Evolutionary conservation across 1,284 basidiomycete species (phyloP).

Genomic region (Cryptococcus sp.): DNA sequence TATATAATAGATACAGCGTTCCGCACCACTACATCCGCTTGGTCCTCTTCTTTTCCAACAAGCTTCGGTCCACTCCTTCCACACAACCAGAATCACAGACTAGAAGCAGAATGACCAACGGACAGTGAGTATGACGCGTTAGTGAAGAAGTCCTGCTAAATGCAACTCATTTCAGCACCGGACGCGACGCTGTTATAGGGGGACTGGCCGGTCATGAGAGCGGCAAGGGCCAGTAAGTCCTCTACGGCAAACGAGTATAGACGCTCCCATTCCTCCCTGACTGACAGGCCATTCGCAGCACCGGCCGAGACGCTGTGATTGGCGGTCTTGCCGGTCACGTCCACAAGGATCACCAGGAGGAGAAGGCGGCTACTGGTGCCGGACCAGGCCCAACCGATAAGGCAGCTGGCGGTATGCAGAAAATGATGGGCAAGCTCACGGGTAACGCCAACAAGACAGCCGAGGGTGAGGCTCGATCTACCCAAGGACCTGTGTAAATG

Average conservation of each 20-base stretch:
- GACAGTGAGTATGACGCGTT: background rate
- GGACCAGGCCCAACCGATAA: background rate
- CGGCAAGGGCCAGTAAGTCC: constrained; percentile 1
- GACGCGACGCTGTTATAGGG: background rate
- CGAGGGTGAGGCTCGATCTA: background rate
- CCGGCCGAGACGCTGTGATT: background rate
- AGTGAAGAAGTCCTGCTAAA: background rate
- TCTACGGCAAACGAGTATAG: background rate
- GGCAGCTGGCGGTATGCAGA: background rate
- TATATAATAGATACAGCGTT: too few species aligned
- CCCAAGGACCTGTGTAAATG: too few species aligned
- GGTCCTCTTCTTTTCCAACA: too few species aligned
- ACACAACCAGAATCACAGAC: too few species aligned
- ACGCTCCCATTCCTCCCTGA: too few species aligned
- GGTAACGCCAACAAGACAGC: background rate
- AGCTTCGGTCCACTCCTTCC: too few species aligned
- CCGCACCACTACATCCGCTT: too few species aligned
- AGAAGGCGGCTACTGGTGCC: background rate
- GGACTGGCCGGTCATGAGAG: background rate
- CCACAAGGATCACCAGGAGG: background rate
- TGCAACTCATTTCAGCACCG: background rate
- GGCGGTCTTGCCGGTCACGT: constrained; percentile 1
- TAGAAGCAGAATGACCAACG: background rate
- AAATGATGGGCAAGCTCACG: constrained; percentile 1
- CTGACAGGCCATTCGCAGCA: background rate